A percentile compares a stretch with the other conserved stretches of the same genome.
Evolutionary conservation across 2,329 filamentous ascomycete genomes (phyloP).

Genomic region (Celoporthe dispersa): DNA sequence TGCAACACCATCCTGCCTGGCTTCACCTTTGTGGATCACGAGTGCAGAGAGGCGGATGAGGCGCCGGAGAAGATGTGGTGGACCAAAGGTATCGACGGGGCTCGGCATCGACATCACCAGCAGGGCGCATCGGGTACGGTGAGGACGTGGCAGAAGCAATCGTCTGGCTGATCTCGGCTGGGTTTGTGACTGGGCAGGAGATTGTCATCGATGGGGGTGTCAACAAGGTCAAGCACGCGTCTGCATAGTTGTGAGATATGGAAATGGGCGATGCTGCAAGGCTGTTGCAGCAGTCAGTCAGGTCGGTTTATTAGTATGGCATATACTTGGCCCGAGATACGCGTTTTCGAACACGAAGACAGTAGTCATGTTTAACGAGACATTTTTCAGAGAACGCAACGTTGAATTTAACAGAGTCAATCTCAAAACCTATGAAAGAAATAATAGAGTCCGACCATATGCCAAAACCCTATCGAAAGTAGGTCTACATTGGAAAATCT

Average conservation of each 20-base stretch:
- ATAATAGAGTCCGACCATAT: not conserved
- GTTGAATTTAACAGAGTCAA: not conserved
- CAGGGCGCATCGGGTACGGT: constrained; percentile 49
- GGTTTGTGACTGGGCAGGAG: constrained; percentile 38
- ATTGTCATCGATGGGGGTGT: constrained; percentile 37
- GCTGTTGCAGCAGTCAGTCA: not conserved
- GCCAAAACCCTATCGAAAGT: not conserved
- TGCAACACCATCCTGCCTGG: constrained; percentile 50
- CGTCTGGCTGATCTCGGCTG: constrained; percentile 41
- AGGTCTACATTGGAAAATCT: not conserved
- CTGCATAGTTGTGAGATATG: constrained; percentile 17
- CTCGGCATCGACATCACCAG: constrained; percentile 48
- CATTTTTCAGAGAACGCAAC: not conserved
- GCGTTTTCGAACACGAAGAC: not conserved
- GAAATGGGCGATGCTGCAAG: not conserved
- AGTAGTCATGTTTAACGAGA: no score
- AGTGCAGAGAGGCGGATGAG: constrained; percentile 49
- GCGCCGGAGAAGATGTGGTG: constrained; percentile 44
- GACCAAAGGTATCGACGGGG: constrained; percentile 40
- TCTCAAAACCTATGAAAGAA: not conserved
- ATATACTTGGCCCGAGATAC: not conserved
- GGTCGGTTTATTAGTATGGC: not conserved
- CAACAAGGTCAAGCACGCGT: constrained; percentile 34
- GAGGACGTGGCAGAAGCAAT: constrained; percentile 50
- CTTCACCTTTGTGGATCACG: constrained; percentile 51